Base-by-base conservation (phyloP, 2,329 filamentous ascomycete species). In the Claviceps sorghi region DNA sequence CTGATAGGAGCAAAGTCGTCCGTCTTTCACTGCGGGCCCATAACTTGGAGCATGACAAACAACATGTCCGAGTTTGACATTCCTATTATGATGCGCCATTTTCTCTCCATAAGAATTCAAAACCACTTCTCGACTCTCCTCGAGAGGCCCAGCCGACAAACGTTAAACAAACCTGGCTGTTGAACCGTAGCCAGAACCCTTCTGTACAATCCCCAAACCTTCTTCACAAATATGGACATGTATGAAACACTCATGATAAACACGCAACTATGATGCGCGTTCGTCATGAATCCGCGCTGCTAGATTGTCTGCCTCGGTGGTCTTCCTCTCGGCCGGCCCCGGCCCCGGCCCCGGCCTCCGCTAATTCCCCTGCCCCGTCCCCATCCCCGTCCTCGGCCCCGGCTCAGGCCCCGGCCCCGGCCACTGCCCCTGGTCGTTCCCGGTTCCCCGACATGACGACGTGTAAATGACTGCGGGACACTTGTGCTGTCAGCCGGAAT, bases 331-430 rank as follows among this genome's bases (percentile, higher is more conserved):
- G n/a, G 1, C 26, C 26, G 26, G 26, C 19, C 36, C 3, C 36
- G 11, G 11, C 21, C 41, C 26, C 19, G 22, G 21, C 41, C 21
- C 2, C 46, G 11, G 1, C 19, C 15, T 21, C 61, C 8, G 15
- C 26, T 26, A 3, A 17, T 52, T n/a, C 59, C 56, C 4, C 61
- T 57, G 1, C 56, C 58, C 43, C 63, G 53, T 6, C 59, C 56
- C 30, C 61, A 57, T 1, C 56, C 58, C 43, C 63, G 53, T 6
- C 59, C 56, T 30, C 58, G 48, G 6, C 32, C 49, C 9, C 55
- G 40, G 30, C 57, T 54, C 43, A 56, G 43, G 6, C 53, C 53
- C 44, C 52, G 45, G 15, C 52, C 52, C 43, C 55, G 46, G n/a
- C 56, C 55, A 1, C 46, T 48, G 22, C 34, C 44, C 6, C 15